These are phyloP conservation scores for Leucogyrophana mollusca DNA, from an alignment of 768 basidiomycete genomes.

Conservation along the genomic window DNA sequence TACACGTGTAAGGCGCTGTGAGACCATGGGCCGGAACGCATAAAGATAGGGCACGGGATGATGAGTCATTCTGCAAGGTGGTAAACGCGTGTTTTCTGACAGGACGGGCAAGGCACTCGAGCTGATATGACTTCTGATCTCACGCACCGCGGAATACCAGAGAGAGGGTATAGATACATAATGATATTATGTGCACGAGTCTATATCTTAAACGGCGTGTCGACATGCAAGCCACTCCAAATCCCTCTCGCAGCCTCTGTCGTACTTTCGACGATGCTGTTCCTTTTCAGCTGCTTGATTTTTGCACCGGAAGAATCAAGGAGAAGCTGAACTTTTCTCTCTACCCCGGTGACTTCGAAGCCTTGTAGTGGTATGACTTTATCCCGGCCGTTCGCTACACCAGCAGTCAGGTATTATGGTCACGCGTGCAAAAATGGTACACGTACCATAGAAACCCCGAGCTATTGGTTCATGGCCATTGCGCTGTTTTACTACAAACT, in stretches of 20 bases:
- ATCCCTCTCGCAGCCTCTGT: conserved; percentile 84
- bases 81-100: conserved; percentile 32
- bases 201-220: conserved; percentile 59
- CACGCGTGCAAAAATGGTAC: conserved; percentile 5
- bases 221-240: conserved; percentile 86
- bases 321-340: conserved; percentile 77
- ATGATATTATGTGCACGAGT: conserved; percentile 8
- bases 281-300: conserved; percentile 73
- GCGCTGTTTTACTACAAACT: conserved; percentile 78
- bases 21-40: neutral
- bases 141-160: neutral
- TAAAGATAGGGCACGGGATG: conserved; percentile 10
- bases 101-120: conserved; percentile 4
- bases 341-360: conserved; percentile 71
- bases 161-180: neutral
- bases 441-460: conserved; percentile 79
- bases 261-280: conserved; percentile 67
- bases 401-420: conserved; percentile 11
- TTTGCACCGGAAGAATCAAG: conserved; percentile 87
- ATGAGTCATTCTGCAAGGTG: conserved; percentile 23
- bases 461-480: conserved; percentile 76
- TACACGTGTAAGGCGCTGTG: conserved; percentile 6
- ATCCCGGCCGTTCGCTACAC: conserved; percentile 80
- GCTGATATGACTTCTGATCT: neutral
- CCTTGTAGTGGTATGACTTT: conserved; percentile 83